Base-by-base conservation (phyloP, 106 monocot species). In the Triglochin maritima region DNA sequence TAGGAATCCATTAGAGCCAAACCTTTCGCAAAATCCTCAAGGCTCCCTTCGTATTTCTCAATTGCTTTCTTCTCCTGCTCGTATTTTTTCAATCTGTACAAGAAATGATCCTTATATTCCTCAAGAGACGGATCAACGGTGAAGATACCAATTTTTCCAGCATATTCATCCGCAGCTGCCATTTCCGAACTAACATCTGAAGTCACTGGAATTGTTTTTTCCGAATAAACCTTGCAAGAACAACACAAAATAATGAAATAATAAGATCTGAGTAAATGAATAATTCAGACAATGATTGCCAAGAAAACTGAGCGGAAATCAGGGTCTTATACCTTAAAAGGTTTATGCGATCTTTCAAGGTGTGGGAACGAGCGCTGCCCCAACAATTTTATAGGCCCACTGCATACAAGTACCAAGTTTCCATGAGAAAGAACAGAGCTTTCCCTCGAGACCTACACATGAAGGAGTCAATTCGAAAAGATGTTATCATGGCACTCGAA, bases 11-110 rank as follows among this genome's bases (percentile, higher is more conserved):
- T 6, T 13, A 49, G 7, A 57, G 52, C 17, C 63, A 65, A 56
- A 89, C 93, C 93, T 73, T 82, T 69, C 56, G 93, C 71, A 49
- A 93, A 93, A 71, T 86, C 71, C 17, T 84, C 84, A 52, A 93
- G 78, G 56, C 89, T 82, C 59, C 86, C 88, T 76, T 93, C 93
- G 68, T 81, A 55, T 66, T 86, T 78, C 50, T 89, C 93, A 69
- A 93, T 86, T 62, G 76, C 73, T 12, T 63, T 44, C 57, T 84
- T 86, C 64, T 86, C 81, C 45, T 88, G 80, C 2, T 54, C n/a
- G 57, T 78, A 93, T 69, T 59, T 93, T 44, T 89, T 80, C 47
- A 51, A 78, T 79, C 86, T 83, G 68, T 82, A 89, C 43, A 41
- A 47, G 10, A 93, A 71, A 76, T 93, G 93, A 53, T 82, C 93